Percentiles rank a stretch among this genome's conserved stretches.
These are phyloP conservation scores for Candida gorgasii DNA, from an alignment of 805 yeast species.

Conservation along the genomic window DNA sequence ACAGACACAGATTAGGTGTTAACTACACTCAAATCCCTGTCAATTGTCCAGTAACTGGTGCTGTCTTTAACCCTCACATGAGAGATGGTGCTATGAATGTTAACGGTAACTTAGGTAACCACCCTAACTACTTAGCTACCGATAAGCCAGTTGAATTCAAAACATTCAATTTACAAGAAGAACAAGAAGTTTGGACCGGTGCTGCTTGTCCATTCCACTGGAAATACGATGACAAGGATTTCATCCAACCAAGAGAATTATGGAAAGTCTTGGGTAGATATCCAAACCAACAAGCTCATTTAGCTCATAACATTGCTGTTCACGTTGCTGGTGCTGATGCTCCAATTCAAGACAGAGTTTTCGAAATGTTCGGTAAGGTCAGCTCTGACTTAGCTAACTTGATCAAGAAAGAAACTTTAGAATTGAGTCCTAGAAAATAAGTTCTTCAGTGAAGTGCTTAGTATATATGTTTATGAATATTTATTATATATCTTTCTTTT, in stretches of 20 bases:
- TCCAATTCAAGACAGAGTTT: conserved; percentile 74
- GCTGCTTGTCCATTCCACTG: conserved; percentile 87
- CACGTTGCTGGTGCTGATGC: conserved; percentile 73
- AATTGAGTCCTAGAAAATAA: conserved; percentile 50
- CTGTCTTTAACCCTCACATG: conserved; percentile 60
- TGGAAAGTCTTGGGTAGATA: conserved; percentile 78
- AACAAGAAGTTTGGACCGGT: conserved; percentile 81
- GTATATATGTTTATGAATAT: conserved; percentile 1
- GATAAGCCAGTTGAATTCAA: conserved; percentile 52
- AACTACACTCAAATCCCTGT: conserved; percentile 87
- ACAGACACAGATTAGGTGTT: conserved; percentile 71
- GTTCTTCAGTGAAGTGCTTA: not conserved
- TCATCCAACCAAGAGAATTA: conserved; percentile 70
- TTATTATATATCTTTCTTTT: not conserved
- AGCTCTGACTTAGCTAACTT: conserved; percentile 64
- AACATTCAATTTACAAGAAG: conserved; percentile 51
- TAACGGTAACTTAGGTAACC: conserved; percentile 66
- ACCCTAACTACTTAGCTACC: conserved; percentile 73
- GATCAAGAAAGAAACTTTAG: conserved; percentile 63
- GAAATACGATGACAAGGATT: conserved; percentile 69
- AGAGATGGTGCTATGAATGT: conserved; percentile 79
- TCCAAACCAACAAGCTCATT: conserved; percentile 79
- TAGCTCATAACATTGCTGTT: conserved; percentile 80
- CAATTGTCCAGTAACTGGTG: conserved; percentile 67
- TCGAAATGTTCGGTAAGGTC: conserved; percentile 75